Percentiles rank a stretch among this genome's conserved stretches.
Evolutionary conservation across 345 rosid species (phyloP).

Genomic region (Clarkia xantiana): DNA sequence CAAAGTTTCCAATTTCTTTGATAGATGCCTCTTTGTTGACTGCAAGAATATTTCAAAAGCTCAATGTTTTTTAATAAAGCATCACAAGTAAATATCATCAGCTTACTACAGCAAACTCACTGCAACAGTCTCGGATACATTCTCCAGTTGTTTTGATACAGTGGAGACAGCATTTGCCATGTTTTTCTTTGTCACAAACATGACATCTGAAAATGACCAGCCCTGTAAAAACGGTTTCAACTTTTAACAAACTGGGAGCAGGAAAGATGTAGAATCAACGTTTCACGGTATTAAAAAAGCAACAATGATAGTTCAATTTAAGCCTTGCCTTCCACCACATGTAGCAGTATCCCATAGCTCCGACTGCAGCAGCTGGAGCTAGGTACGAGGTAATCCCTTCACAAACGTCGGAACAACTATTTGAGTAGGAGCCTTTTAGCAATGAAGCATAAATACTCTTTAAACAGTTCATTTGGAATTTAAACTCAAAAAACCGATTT

Average conservation of each 20-base stretch:
- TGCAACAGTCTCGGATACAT: constrained; percentile 58
- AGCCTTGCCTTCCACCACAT: constrained; percentile 87
- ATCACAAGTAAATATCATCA: not conserved
- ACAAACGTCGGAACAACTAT: constrained; percentile 3
- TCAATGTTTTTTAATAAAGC: not conserved
- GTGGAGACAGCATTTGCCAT: constrained; percentile 69
- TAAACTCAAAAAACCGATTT: too few species aligned
- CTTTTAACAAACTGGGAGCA: not conserved
- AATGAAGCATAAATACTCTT: too few species aligned
- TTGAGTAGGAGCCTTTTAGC: too few species aligned
- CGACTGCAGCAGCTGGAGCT: constrained; percentile 82
- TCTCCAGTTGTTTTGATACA: constrained; percentile 70
- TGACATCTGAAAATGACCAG: constrained; percentile 71
- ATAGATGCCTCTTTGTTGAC: constrained; percentile 75
- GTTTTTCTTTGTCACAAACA: constrained; percentile 86
- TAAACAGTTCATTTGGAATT: too few species aligned
- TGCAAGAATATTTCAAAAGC: constrained; percentile 18
- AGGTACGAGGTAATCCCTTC: constrained; percentile 68
- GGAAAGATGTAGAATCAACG: not conserved
- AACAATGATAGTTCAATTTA: constrained; percentile 1
- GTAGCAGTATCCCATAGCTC: constrained; percentile 91
- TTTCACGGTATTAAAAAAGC: not conserved
- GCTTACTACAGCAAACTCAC: constrained; percentile 23
- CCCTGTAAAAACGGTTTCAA: constrained; percentile 31
- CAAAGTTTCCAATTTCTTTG: constrained; percentile 57